Conservation (phyloP, 352 stramenopile genomes). For the Thraustochytrium sp. region DNA sequence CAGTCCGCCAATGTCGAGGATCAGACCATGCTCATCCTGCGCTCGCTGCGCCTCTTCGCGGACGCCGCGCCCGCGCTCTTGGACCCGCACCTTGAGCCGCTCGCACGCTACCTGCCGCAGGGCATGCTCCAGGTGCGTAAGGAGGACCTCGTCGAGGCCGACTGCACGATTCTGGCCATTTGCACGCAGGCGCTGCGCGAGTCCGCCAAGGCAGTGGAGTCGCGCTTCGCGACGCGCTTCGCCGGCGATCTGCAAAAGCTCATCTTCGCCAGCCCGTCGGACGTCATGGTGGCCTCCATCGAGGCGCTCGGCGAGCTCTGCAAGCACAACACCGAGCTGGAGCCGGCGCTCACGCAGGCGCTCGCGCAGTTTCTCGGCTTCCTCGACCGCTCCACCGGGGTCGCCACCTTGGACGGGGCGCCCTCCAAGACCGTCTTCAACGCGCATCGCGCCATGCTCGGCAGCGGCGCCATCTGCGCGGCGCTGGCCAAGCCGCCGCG, state of each 20-base stretch:
- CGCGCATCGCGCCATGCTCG: slow-evolving; percentile 48
- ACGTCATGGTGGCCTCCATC: slow-evolving; percentile 47
- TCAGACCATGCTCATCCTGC: neutral
- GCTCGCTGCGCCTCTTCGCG: slow-evolving; percentile 60
- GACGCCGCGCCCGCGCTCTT: slow-evolving; percentile 56
- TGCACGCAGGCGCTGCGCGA: slow-evolving; percentile 44
- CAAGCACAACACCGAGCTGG: neutral
- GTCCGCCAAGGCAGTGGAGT: slow-evolving; percentile 20
- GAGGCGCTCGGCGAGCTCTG: slow-evolving; percentile 44
- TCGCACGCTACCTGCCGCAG: slow-evolving; percentile 63
- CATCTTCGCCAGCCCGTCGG: slow-evolving; percentile 47
- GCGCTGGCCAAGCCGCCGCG: neutral
- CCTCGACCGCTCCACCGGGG: neutral
- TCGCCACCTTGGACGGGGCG: neutral
- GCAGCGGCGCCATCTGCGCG: slow-evolving; percentile 46
- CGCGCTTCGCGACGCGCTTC: neutral
- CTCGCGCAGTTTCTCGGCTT: slow-evolving; percentile 23
- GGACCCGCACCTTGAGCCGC: slow-evolving; percentile 59
- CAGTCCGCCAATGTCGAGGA: slow-evolving; percentile 56
- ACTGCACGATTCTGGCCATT: slow-evolving; percentile 42
- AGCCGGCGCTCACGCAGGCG: neutral
- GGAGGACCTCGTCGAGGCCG: slow-evolving; percentile 46
- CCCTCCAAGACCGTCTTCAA: neutral
- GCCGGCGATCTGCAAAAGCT: neutral
- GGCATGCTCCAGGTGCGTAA: slow-evolving; percentile 49